Base-by-base conservation (phyloP, 2,329 filamentous ascomycete species). In the Verticillium nubilum region DNA sequence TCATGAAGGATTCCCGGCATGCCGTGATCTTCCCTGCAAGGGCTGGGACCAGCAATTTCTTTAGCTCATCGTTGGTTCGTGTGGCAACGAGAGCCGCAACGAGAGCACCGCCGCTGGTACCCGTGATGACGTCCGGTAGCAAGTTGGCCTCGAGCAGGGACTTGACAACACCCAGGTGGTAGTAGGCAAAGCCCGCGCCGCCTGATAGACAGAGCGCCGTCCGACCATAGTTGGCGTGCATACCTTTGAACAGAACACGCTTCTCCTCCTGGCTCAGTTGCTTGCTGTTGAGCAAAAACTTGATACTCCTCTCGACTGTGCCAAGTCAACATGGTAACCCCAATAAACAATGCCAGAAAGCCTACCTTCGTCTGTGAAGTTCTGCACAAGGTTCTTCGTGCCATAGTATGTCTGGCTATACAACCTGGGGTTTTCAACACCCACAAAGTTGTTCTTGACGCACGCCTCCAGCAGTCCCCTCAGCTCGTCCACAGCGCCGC, bases 391-490 rank as follows among this genome's bases (percentile, higher is more conserved):
- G 62, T 95, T 86, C 74, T 99, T 99, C n/a, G 95, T 98, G 31
- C 95, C 95, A 67, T 92, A 97, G 71, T 99, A 99, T 3, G 94
- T 96, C 76, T 98, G 93, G 68, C 91, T 96, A 72, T 99, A 99
- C n/a, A 99, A 77, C 58, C 92, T 85, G 10, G 94, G 87, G 68
- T 97, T 98, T 73, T 99, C 95, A 15, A 97, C 88, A 0, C 95
- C 95, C 19, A 91, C 92, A 74, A 98, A 99, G 70, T 99, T 98
- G 74, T 93, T 96, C 82, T 97, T 99, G 67, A 97, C 89, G 71
- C 93, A 98, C 15, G 91, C 91, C 76, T 97, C 92, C 23, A 96
- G 79, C 61, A 98, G 75, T 1, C 83, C 82, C 62, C 87, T 88
- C 58, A 99, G 80, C 58, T 95, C 91, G 63, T 94, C 89, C 2